Evolutionary conservation across 176 grass and related monocot genomes (phyloP), one percentile per base, ranked within the genome.

Genomic region (Bothriochloa decipiens): DNA sequence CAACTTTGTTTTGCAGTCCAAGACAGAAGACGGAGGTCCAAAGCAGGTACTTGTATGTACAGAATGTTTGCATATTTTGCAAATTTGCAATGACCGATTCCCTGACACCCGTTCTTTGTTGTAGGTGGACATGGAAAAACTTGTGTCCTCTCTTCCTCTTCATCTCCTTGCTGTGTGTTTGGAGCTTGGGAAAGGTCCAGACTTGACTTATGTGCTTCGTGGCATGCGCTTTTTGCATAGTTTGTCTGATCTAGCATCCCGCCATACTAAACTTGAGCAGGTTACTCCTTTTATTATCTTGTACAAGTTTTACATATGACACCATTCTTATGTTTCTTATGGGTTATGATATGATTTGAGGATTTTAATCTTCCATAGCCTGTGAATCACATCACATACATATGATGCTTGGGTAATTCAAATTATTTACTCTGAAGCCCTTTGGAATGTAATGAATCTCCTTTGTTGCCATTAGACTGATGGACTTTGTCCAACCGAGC

Each of bases 201-300:
- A 90, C 78, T 74, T 98, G 65, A 60, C 83, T 47, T 95, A 98
- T 86, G 81, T 98, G 22, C 93, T 95, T 81, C 68, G 91, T 79
- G 96, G 93, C 63, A 27, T 90, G 37, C 87, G 93, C 80, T 88
- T 98, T 86, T 84, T 98, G 82, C 84, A 95, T 88, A 93, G 80
- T 75, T 75, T 95, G 65, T 88, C 93, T 81, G 96, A 98, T 63
- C 65, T 98, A 77, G 93, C 96, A 80, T 72, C 83, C 32, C 89
- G 91, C n/a, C 87, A 98, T 88, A 71, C 89, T 68, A 98, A 78
- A 90, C 89, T 98, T 32, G 96, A 98, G 81, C 96, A 98, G 95
- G 87, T 98, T 63, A 76, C 43, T 82, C 64, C 70, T 71, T 66
- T 70, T 4, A 14, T n/a, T 41, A 37, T 72, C 26, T 61, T 8